Evolutionary conservation across 192 early-diverging fungal species (phyloP).

Genomic region (Backusella psychrophila): DNA sequence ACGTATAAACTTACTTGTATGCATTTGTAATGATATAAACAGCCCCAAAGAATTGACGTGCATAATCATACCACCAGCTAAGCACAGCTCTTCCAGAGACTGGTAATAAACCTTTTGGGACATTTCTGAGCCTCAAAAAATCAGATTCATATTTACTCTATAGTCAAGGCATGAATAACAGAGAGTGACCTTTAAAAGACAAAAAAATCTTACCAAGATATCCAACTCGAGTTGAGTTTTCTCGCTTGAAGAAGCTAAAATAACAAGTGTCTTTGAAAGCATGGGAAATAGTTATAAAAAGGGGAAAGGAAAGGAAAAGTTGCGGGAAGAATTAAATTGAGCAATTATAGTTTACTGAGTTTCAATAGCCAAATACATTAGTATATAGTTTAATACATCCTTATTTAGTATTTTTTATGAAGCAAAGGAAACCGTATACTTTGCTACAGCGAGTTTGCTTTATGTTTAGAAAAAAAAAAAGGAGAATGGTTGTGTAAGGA

Average conservation of each 20-base stretch:
- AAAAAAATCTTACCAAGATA: conserved; percentile 18
- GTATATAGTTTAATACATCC: not conserved
- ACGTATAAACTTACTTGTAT: conserved; percentile 30
- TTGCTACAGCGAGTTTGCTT: not conserved
- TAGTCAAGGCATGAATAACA: not conserved
- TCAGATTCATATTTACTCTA: conserved; percentile 17
- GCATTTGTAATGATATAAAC: conserved; percentile 35
- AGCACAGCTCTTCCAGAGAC: conserved; percentile 37
- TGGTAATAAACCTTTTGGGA: conserved; percentile 39
- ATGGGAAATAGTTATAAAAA: not conserved
- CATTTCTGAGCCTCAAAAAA: conserved; percentile 27
- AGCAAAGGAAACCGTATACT: not conserved
- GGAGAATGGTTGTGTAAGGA: too few relatives aligned
- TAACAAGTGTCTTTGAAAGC: conserved; percentile 14
- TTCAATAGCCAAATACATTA: not conserved
- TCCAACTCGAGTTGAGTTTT: conserved; percentile 20
- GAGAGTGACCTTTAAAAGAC: not conserved
- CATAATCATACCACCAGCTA: conserved; percentile 33
- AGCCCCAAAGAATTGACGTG: not conserved
- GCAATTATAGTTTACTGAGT: not conserved
- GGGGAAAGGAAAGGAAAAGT: not conserved
- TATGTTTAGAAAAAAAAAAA: not conserved
- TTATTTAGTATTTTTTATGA: not conserved
- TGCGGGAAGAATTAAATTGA: not conserved
- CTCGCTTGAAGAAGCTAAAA: conserved; percentile 19